A percentile compares a stretch with the other conserved stretches of the same genome.
Evolutionary conservation across 768 basidiomycete species (phyloP).

Genomic region (Russula sp.): DNA sequence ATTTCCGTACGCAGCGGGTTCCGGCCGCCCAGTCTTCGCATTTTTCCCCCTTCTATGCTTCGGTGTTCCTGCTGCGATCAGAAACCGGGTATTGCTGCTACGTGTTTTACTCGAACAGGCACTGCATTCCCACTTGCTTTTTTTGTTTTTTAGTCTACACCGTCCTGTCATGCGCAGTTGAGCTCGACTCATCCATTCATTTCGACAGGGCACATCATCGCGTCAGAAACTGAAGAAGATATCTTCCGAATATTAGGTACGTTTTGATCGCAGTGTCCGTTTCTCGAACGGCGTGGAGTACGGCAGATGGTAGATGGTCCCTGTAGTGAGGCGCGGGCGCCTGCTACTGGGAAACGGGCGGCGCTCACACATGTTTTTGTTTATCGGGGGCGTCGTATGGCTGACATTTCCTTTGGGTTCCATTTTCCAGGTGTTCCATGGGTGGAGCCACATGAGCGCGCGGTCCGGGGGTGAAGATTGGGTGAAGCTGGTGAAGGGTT

Average conservation of each 20-base stretch:
- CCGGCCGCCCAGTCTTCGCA: constrained; percentile 14
- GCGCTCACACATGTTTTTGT: not conserved
- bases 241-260: constrained; percentile 69
- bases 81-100: constrained; percentile 11
- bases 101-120: constrained; percentile 8
- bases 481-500: not conserved
- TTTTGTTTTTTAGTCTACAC: not conserved
- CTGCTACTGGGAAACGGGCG: constrained; percentile 2
- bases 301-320: not conserved
- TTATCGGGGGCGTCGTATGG: not conserved
- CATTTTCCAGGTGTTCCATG: constrained; percentile 54
- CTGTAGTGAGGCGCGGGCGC: constrained; percentile 3
- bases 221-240: constrained; percentile 80
- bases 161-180: not conserved
- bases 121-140: not conserved
- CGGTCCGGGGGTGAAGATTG: constrained; percentile 33
- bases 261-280: constrained; percentile 16
- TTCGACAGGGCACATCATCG: constrained; percentile 55
- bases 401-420: constrained; percentile 9
- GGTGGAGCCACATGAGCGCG: constrained; percentile 73
- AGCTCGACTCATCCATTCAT: not conserved
- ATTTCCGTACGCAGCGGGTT: constrained; percentile 11
- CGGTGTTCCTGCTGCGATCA: constrained; percentile 21
- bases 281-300: no score
- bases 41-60: constrained; percentile 6